Base-by-base conservation (phyloP, 345 rosid species). In the Kandelia obovata region DNA sequence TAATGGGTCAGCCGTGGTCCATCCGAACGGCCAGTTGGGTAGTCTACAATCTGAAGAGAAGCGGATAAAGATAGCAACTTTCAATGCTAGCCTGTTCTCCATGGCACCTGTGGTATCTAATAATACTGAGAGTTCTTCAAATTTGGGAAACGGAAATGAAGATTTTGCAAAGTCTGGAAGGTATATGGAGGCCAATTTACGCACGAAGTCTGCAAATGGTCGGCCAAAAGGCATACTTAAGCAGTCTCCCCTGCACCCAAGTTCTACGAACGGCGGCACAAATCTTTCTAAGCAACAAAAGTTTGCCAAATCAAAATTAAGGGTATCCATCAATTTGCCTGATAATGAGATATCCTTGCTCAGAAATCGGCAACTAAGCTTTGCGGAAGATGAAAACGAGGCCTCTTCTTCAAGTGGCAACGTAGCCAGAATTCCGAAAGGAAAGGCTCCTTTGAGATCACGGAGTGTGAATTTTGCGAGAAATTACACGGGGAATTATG, bases 301-400 rank as follows among this genome's bases (percentile, higher is more conserved):
- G 47, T 86, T 83, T 34, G 85, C 86, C 7, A 94, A 81, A 53
- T 91, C 98, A 5, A 91, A 84, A 80, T 77, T 87, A 15, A 85
- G 98, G 81, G 98, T 94, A 19, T 94, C 96, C 26, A 94, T 94
- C 43, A 88, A 94, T 73, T 81, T 94, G 66, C 98, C 98, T 1
- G 96, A 94, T 73, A 94, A 94, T 61, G 98, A 94, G 85, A 94
- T 94, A 66, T 91, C 92, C 32, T 75, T 87, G 20, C 59, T 89
- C 59, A 78, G 84, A 16, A 87, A 65, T 58, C 90, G 90, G 69
- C 84, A 83, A 67, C 53, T 82, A 79, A 85, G 92, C 71, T 90
- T 82, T 72, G 58, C 53, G 39, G 92, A 81, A 65, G 86, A 72
- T 7, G 87, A 65, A 7, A 82, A 83, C 57, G 83, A 73, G 56